These are phyloP conservation scores for Penicillium ochrochloron DNA, from an alignment of 495 filamentous ascomycete species.

Conservation along the genomic window DNA sequence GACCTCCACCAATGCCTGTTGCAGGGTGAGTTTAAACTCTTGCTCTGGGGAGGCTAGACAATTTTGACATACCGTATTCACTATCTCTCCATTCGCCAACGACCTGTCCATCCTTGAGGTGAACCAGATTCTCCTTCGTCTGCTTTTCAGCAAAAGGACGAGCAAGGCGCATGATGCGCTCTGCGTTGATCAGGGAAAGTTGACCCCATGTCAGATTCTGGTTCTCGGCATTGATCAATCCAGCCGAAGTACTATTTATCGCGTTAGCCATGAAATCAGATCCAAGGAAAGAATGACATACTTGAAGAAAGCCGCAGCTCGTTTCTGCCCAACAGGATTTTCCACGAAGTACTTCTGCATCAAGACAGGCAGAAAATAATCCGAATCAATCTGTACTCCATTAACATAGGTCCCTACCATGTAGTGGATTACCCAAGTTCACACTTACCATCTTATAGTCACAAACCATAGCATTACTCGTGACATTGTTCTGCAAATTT, in stretches of 20 bases:
- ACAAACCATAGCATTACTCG: conserved; percentile 57
- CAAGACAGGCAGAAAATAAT: conserved; percentile 62
- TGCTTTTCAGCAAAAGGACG: conserved; percentile 59
- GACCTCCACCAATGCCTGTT: conserved; percentile 60
- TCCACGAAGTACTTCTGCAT: conserved; percentile 63
- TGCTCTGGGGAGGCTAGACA: neutral
- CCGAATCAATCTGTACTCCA: conserved; percentile 56
- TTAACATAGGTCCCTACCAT: neutral
- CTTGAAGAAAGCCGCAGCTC: conserved; percentile 52
- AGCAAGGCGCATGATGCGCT: conserved; percentile 61
- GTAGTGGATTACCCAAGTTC: neutral
- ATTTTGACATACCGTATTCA: conserved; percentile 41
- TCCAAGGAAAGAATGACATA: conserved; percentile 9
- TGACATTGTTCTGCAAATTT: conserved; percentile 56
- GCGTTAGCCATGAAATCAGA: conserved; percentile 8
- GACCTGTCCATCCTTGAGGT: conserved; percentile 56
- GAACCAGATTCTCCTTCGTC: conserved; percentile 59
- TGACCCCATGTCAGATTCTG: conserved; percentile 55
- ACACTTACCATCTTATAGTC: conserved; percentile 61
- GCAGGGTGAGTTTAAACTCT: neutral
- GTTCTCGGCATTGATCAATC: conserved; percentile 51
- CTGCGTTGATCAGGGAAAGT: conserved; percentile 55
- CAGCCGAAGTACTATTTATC: conserved; percentile 42
- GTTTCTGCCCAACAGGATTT: conserved; percentile 44
- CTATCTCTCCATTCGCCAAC: conserved; percentile 70